phyloP scores from a whole-genome alignment of 164 flowering plant genomes.

The Cinnamomum micranthum region DNA sequence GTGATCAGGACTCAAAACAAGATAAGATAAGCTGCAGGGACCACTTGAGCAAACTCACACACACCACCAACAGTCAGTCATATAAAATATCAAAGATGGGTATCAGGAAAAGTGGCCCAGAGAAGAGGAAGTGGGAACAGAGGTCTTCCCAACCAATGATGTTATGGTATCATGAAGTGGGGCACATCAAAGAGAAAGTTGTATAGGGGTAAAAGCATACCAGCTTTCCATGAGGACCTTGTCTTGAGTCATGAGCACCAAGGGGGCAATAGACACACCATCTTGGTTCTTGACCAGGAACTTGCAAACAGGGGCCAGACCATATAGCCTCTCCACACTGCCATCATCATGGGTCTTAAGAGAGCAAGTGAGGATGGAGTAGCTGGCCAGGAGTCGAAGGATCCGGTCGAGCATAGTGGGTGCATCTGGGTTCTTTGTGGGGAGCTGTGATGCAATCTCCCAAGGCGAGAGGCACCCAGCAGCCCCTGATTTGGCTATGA shows the following conservation, averaged over 20 bases:
- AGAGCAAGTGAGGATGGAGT: conserved; percentile 53
- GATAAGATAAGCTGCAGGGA: too few relatives aligned
- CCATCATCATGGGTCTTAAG: conserved; percentile 35
- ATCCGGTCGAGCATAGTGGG: conserved; percentile 71
- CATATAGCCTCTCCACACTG: conserved; percentile 57
- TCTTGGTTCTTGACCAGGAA: conserved; percentile 65
- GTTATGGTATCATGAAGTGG: too few relatives aligned
- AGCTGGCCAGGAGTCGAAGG: conserved; percentile 61
- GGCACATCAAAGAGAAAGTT: not conserved
- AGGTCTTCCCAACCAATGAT: too few relatives aligned
- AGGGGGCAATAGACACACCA: conserved; percentile 62
- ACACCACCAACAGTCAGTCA: too few relatives aligned
- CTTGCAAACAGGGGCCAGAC: conserved; percentile 68
- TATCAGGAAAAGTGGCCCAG: too few relatives aligned
- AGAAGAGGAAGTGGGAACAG: too few relatives aligned
- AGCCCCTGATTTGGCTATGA: conserved; percentile 53
- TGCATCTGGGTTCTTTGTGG: conserved; percentile 61
- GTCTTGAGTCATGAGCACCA: conserved; percentile 79
- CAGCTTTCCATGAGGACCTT: conserved; percentile 95
- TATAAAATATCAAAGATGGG: too few relatives aligned
- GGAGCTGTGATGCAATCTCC: conserved; percentile 57
- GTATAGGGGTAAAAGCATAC: conserved; percentile 22
- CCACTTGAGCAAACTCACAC: too few relatives aligned
- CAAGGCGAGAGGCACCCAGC: conserved; percentile 47
- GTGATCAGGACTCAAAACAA: too few relatives aligned